Base-by-base conservation (phyloP, 31 red algal species). In the Endocladia muricata region DNA sequence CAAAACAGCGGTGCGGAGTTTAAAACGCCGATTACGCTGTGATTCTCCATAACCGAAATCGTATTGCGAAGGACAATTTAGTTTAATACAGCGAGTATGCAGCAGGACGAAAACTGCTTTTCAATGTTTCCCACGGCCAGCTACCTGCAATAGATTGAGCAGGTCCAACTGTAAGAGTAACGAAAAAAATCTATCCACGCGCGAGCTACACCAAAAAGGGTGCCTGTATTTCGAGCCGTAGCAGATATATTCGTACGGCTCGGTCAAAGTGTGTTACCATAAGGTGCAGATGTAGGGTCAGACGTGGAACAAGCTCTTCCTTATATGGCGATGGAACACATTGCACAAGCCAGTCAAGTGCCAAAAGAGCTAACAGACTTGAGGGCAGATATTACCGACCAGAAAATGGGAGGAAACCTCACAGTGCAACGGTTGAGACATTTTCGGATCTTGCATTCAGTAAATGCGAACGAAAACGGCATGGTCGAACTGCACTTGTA, bases 301-400 rank as follows among this genome's bases (percentile, higher is more conserved):
- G 5, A 67, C 25, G 39, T 67, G 0, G 32, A 67, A 67, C 61
- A 67, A 49, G 8, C 11, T 49, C 11, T 49, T 49, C 44, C 44
- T 49, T 49, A 37, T 41, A 54, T 78, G n/a, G 37, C 4, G 21
- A 22, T 78, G 31, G 13, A 44, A 64, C 33, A 78, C 57, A 28
- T 78, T 8, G 26, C 23, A 6, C 33, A 78, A 25, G 74, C 74
- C 13, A 78, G 64, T 39, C n/a, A n/a, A 19, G 64, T 64, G 55
- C 57, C 64, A n/a, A 41, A 7, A 35, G 74, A 78, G 25, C 58
- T 61, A 28, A 61, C 7, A 28, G 25, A 61, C 17, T 28, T 61
- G 25, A 61, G 28, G 11, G 11, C 58, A 23, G 25, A 15, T 7
- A 61, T 61, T 23, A 28, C 25, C 25, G 15, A 61, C 22, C 11